Evolutionary conservation across 2,329 filamentous ascomycete species (phyloP).

Genomic region (Geosmithia morbida): DNA sequence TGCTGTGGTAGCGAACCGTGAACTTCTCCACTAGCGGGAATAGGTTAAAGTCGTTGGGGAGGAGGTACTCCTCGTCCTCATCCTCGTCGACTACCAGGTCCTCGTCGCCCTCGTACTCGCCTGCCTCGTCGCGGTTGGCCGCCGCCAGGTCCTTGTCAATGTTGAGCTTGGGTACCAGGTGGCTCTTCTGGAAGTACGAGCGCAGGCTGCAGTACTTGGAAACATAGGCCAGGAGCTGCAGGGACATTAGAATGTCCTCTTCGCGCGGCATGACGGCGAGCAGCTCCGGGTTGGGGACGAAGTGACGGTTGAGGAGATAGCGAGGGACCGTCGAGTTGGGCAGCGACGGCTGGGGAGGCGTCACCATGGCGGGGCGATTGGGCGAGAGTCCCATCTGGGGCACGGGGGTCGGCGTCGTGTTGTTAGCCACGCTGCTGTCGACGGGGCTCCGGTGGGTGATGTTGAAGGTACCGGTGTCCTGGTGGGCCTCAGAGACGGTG

Average conservation of each 20-base stretch:
- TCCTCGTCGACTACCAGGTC: conserved; percentile 35
- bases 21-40: conserved; percentile 98
- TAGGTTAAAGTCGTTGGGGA: conserved; percentile 94
- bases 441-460: conserved; percentile 76
- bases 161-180: conserved; percentile 82
- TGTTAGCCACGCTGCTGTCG: conserved; percentile 73
- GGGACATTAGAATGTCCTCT: conserved; percentile 94
- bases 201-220: conserved; percentile 97
- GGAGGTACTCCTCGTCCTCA: conserved; percentile 72
- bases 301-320: conserved; percentile 62
- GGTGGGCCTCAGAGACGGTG: conserved; percentile 62
- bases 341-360: conserved; percentile 60
- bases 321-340: conserved; percentile 60
- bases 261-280: conserved; percentile 88
- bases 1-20: conserved; percentile 85
- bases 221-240: conserved; percentile 92
- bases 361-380: conserved; percentile 53
- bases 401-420: conserved; percentile 49
- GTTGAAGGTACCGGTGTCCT: conserved; percentile 83
- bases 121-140: conserved; percentile 8
- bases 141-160: conserved; percentile 68
- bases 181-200: conserved; percentile 88
- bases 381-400: conserved; percentile 61
- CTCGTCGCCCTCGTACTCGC: conserved; percentile 16
- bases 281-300: conserved; percentile 57